phyloP scores from a whole-genome alignment of 2,329 filamentous ascomycete genomes.

The Stemphylium vesicarium region DNA sequence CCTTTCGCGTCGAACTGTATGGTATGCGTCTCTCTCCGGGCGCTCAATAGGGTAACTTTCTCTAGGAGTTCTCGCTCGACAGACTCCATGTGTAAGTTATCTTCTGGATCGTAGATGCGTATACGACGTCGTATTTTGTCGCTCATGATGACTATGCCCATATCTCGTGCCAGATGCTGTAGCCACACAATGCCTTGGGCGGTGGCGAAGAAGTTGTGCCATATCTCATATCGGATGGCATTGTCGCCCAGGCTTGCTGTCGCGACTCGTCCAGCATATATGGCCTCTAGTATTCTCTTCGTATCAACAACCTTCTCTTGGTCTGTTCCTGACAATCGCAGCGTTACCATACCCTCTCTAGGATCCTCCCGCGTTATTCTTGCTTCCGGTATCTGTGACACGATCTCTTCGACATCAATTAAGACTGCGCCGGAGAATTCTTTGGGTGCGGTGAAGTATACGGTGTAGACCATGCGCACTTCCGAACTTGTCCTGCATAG shows the following conservation, averaged over 20 bases:
- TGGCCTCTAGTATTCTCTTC: constrained; percentile 9
- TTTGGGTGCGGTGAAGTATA: constrained; percentile 7
- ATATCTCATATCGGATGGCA: constrained; percentile 6
- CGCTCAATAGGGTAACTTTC: background rate
- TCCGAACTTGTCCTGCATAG: no score
- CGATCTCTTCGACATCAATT: constrained; percentile 1
- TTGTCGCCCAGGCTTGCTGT: background rate
- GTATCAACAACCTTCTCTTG: constrained; percentile 1
- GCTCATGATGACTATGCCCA: constrained; percentile 2
- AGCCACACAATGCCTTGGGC: constrained; percentile 2
- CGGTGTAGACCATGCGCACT: constrained; percentile 2
- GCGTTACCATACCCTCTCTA: constrained; percentile 5
- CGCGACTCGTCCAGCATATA: constrained; percentile 4
- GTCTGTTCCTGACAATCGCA: constrained; percentile 6
- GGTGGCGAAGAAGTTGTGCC: constrained; percentile 15
- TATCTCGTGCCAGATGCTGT: constrained; percentile 6
- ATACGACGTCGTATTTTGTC: constrained; percentile 10
- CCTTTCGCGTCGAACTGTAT: background rate
- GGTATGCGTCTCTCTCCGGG: background rate
- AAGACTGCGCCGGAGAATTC: constrained; percentile 7
- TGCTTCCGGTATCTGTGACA: background rate
- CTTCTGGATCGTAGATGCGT: constrained; percentile 7
- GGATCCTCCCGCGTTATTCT: background rate
- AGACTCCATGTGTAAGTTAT: background rate
- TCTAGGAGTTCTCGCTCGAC: constrained; percentile 2